These are phyloP conservation scores for Thalia dealbata DNA, from an alignment of 176 grass and related monocot species.

Conservation along the genomic window DNA sequence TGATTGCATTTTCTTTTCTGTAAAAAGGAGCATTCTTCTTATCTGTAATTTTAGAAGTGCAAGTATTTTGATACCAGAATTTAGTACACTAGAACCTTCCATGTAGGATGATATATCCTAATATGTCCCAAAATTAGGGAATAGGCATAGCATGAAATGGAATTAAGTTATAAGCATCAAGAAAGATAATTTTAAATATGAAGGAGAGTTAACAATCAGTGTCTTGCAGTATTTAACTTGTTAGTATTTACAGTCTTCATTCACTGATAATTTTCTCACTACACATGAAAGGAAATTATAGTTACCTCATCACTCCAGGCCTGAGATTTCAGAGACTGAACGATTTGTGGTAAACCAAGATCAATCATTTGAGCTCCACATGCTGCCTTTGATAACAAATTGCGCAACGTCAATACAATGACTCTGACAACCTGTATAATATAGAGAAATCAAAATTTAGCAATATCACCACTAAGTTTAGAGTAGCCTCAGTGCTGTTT, in stretches of 20 bases:
- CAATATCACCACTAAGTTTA: neutral
- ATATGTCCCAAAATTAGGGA: neutral
- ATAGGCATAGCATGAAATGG: no score
- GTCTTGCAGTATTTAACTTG: neutral
- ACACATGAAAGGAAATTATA: constrained; percentile 9
- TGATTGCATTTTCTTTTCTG: no score
- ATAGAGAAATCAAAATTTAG: neutral
- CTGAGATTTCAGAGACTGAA: constrained; percentile 92
- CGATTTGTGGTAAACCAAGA: constrained; percentile 79
- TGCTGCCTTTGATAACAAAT: constrained; percentile 65
- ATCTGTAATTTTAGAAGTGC: no score
- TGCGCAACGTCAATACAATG: constrained; percentile 67
- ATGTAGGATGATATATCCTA: neutral
- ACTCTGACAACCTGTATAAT: constrained; percentile 80
- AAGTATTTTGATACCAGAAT: no score
- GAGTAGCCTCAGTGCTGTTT: no score
- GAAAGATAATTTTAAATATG: no score
- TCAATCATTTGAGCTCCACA: constrained; percentile 98
- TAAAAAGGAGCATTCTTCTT: no score
- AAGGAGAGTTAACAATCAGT: neutral
- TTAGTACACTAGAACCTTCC: no score
- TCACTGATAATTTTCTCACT: neutral
- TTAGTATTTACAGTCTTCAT: neutral
- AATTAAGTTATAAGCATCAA: no score
- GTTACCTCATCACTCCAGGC: constrained; percentile 96